Percentiles rank a stretch among this genome's conserved stretches.
These are phyloP conservation scores for Calonectria hongkongensis DNA, from an alignment of 2,329 filamentous ascomycete species.

Conservation along the genomic window DNA sequence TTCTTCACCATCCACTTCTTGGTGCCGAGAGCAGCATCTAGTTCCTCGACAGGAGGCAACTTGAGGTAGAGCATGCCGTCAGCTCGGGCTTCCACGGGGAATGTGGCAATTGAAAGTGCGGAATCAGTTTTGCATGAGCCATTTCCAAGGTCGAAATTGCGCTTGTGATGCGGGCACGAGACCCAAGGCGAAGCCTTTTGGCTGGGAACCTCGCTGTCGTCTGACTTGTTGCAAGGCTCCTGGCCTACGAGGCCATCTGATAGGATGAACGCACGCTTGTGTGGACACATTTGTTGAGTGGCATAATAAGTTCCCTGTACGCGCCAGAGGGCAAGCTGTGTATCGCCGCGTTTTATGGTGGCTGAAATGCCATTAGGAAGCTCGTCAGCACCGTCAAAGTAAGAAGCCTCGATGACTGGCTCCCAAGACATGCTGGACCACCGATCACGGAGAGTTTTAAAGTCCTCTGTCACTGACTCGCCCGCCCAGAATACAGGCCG, in stretches of 20 bases:
- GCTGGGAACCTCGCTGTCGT: slow-evolving; percentile 57
- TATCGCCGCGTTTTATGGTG: slow-evolving; percentile 89
- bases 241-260: slow-evolving; percentile 90
- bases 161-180: slow-evolving; percentile 91
- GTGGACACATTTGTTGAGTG: slow-evolving; percentile 95
- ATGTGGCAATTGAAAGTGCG: slow-evolving; percentile 86
- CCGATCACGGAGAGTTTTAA: slow-evolving; percentile 77
- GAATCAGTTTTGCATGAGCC: slow-evolving; percentile 86
- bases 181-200: slow-evolving; percentile 78
- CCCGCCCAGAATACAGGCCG: slow-evolving; percentile 87
- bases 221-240: slow-evolving; percentile 61
- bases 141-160: slow-evolving; percentile 86
- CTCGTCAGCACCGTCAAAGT: slow-evolving; percentile 80
- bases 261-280: slow-evolving; percentile 93
- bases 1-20: slow-evolving; percentile 86
- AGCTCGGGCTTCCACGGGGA: slow-evolving; percentile 81
- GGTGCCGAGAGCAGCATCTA: slow-evolving; percentile 87
- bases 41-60: slow-evolving; percentile 86
- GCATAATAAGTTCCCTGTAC: slow-evolving; percentile 88
- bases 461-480: slow-evolving; percentile 81
- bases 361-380: slow-evolving; percentile 83
- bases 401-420: slow-evolving; percentile 81
- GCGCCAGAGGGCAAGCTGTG: slow-evolving; percentile 91
- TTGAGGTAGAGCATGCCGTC: slow-evolving; percentile 88
- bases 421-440: slow-evolving; percentile 83